phyloP scores from a whole-genome alignment of 306 rosid genomes.

The Erythrophleum fordii region DNA sequence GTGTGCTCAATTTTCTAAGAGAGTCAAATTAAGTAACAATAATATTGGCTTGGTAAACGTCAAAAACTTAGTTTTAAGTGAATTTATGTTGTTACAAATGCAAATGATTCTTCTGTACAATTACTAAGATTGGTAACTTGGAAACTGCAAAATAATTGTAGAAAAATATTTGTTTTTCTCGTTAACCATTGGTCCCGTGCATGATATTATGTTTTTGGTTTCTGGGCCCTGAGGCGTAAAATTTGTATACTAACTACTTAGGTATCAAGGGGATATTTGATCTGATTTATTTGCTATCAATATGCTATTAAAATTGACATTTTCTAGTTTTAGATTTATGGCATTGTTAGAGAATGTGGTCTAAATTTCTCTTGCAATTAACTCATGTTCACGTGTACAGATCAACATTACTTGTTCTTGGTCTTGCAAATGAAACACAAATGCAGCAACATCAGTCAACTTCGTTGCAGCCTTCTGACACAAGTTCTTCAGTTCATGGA shows the following conservation, averaged over 20 bases:
- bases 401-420: conserved; percentile 70
- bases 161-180: no score
- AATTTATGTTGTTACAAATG: no score
- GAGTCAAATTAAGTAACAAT: no score
- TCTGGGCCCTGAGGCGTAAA: not conserved
- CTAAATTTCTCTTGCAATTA: conserved; percentile 9
- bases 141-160: no score
- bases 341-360: conserved; percentile 12
- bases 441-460: conserved; percentile 58
- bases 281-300: not conserved
- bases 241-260: not conserved
- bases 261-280: not conserved
- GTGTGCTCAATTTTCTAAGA: no score
- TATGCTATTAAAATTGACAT: not conserved
- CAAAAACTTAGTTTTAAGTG: no score
- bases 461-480: conserved; percentile 59
- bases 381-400: conserved; percentile 53
- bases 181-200: not conserved
- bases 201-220: not conserved
- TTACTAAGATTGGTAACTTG: no score
- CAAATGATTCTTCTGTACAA: no score
- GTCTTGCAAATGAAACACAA: conserved; percentile 68
- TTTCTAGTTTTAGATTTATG: not conserved
- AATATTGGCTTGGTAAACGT: no score
- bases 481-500: conserved; percentile 73